Percentiles rank a stretch among this genome's conserved stretches.
Conservation (phyloP, 202 grass and related monocot genomes). For the Panicum virgatum region DNA sequence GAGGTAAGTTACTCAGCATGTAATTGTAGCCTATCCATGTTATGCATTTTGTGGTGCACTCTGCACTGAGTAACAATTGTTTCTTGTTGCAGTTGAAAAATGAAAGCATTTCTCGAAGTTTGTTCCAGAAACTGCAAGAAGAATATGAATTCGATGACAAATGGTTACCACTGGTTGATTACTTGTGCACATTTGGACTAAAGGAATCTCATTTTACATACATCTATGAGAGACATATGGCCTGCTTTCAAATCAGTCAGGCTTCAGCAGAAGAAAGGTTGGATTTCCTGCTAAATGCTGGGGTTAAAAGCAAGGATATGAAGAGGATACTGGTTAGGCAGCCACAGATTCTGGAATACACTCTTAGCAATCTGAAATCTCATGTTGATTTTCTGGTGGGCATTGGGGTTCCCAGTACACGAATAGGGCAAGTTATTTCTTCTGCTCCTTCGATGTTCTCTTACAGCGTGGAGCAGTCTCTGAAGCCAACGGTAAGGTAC, state of each 20-base stretch:
- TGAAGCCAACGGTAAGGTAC: constrained; percentile 84
- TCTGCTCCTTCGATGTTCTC: constrained; percentile 83
- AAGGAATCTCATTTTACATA: constrained; percentile 84
- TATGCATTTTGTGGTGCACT: not conserved
- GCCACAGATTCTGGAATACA: constrained; percentile 91
- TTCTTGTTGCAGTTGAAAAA: constrained; percentile 71
- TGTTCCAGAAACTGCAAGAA: constrained; percentile 83
- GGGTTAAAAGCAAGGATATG: constrained; percentile 89
- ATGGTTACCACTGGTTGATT: constrained; percentile 89
- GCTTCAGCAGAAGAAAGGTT: constrained; percentile 84
- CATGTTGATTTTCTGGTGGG: constrained; percentile 83
- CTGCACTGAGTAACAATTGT: constrained; percentile 1
- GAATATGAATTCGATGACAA: constrained; percentile 82
- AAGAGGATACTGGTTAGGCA: constrained; percentile 88
- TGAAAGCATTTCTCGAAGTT: constrained; percentile 59
- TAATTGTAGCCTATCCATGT: constrained; percentile 27
- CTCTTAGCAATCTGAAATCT: constrained; percentile 78
- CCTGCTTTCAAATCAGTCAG: constrained; percentile 75
- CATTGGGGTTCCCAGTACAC: constrained; percentile 59
- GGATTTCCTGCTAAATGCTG: constrained; percentile 69
- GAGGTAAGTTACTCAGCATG: constrained; percentile 43
- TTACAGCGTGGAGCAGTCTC: constrained; percentile 84
- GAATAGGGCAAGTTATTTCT: constrained; percentile 77
- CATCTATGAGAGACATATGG: constrained; percentile 88
- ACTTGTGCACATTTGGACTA: constrained; percentile 87